Evolutionary conservation across 75 land plant genomes (phyloP).

Genomic region (Isoetes taiwanensis): DNA sequence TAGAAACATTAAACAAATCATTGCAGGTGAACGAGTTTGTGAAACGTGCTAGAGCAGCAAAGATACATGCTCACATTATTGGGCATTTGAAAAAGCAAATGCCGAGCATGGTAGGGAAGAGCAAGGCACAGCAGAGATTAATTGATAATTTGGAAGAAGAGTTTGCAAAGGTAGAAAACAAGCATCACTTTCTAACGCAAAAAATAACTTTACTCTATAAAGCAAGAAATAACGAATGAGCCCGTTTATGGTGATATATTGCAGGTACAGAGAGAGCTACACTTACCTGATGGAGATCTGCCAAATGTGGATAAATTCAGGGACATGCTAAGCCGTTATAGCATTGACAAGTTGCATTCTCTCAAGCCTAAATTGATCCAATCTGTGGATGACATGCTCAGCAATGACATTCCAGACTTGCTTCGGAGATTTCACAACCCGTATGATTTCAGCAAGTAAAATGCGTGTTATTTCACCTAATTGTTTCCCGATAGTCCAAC

Average conservation of each 20-base stretch:
- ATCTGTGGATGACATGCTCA: conserved; percentile 90
- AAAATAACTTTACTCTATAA: background rate
- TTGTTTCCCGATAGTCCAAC: too few species aligned
- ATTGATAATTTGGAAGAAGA: conserved; percentile 75
- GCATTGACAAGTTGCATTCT: conserved; percentile 83
- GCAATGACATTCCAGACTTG: conserved; percentile 82
- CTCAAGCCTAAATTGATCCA: conserved; percentile 87
- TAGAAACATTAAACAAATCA: background rate
- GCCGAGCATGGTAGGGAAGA: conserved; percentile 96
- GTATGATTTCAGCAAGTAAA: too few species aligned
- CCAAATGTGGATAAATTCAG: conserved; percentile 71
- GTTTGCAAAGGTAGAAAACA: conserved; percentile 59
- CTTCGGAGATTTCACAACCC: conserved; percentile 77
- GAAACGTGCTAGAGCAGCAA: conserved; percentile 93
- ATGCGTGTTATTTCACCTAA: too few species aligned
- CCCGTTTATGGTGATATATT: background rate
- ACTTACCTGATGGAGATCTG: conserved; percentile 78
- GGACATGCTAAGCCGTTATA: conserved; percentile 60
- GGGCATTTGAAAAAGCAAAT: conserved; percentile 92
- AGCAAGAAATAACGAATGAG: conserved; percentile 33
- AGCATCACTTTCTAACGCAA: background rate
- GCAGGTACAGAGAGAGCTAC: conserved; percentile 37
- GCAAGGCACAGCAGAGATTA: conserved; percentile 74
- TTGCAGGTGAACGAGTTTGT: conserved; percentile 93
- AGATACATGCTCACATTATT: conserved; percentile 84